Base-by-base conservation (phyloP, 495 filamentous ascomycete species). In the Aspergillus coremiiformis region DNA sequence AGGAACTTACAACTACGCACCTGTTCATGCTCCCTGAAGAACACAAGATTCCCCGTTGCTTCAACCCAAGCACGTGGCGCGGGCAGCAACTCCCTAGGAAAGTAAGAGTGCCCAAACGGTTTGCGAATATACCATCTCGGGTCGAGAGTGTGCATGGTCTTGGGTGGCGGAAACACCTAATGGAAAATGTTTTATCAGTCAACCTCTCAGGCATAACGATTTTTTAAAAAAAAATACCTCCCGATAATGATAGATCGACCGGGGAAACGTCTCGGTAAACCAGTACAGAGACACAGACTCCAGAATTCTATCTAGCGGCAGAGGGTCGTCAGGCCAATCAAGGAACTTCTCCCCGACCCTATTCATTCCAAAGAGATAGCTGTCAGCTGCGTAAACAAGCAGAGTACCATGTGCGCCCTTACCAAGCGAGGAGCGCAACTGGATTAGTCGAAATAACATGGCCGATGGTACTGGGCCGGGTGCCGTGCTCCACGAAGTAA, bases 301-400 rank as follows among this genome's bases (percentile, higher is more conserved):
- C 4, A 86, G 69, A 21, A 88, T 83, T 7, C 63, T 71, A n/a
- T 84, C 69, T 3, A 77, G 47, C 5, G 71, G 39, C 0, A 82
- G 71, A 6, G 74, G 64, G 1, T 66, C 64, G 50, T 86, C 83
- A 5, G 70, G 67, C 84, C 84, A 87, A 39, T 78, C 76, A n/a
- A 84, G 53, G 58, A 81, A 79, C 57, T 88, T 87, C 63, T 87
- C 84, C 17, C 80, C 84, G 39, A 86, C 67, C 81, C 78, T 81
- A 41, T 5, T 10, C 6, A 24, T 17, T 19, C 60, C 33, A 51
- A 47, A 15, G 47, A 44, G 55, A 43, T n/a, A n/a, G n/a, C n/a
- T 27, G 49, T 22, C 43, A 20, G 21, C 21, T 12, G 17, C 27
- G 21, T 15, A 37, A 39, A 11, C 30, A 22, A 24, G n/a, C 19